phyloP scores from a whole-genome alignment of 148 eudicot species.

The Nyssa sinensis region DNA sequence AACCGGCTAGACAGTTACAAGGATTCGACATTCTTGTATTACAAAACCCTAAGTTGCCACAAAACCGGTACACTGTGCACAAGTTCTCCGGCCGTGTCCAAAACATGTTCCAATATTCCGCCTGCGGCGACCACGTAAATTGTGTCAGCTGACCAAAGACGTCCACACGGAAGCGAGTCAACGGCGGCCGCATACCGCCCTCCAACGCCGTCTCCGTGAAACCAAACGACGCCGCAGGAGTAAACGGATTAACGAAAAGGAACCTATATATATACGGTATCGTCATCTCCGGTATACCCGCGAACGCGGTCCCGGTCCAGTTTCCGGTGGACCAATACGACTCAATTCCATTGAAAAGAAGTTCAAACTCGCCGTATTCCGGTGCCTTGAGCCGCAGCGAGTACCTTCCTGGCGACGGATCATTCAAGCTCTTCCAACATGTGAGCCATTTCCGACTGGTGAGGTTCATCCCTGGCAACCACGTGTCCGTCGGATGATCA shows the following conservation, averaged over 20 bases:
- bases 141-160: conserved; percentile 56
- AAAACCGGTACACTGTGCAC: conserved; percentile 54
- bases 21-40: conserved; percentile 16
- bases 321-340: conserved; percentile 70
- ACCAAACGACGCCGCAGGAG: conserved; percentile 58
- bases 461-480: conserved; percentile 82
- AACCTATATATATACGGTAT: conserved; percentile 69
- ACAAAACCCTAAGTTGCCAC: conserved; percentile 68
- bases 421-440: conserved; percentile 50
- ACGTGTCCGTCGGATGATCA: conserved; percentile 71
- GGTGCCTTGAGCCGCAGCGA: conserved; percentile 56
- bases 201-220: conserved; percentile 48
- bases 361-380: conserved; percentile 66
- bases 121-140: conserved; percentile 65
- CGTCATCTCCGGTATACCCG: conserved; percentile 75
- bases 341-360: conserved; percentile 23
- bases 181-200: conserved; percentile 35
- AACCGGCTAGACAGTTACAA: conserved; percentile 55
- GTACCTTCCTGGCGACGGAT: conserved; percentile 65
- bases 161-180: conserved; percentile 54
- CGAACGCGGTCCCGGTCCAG: conserved; percentile 62
- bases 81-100: conserved; percentile 70
- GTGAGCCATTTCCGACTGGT: conserved; percentile 32
- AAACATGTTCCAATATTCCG: conserved; percentile 64
- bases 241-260: conserved; percentile 47